Evolutionary conservation across 768 basidiomycete species (phyloP).

Genomic region (Trichaptum fuscoviolaceum): DNA sequence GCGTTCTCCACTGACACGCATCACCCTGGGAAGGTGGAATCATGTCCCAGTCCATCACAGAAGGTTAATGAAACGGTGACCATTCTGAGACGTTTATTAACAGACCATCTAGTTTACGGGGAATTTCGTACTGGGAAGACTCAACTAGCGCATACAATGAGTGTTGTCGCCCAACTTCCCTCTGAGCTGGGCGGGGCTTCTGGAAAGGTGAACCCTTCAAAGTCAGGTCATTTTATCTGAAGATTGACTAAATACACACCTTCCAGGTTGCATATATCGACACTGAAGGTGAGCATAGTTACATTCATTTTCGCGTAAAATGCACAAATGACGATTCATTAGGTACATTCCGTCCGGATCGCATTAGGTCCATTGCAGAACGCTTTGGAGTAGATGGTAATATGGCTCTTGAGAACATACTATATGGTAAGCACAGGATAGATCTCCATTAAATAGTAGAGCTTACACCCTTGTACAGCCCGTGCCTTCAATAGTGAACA

Average conservation of each 20-base stretch:
- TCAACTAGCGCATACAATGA: constrained; percentile 93
- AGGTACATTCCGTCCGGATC: constrained; percentile 95
- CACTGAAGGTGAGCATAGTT: constrained; percentile 56
- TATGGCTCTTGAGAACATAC: constrained; percentile 83
- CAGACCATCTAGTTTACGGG: constrained; percentile 65
- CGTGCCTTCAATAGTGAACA: constrained; percentile 92
- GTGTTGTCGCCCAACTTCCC: constrained; percentile 85
- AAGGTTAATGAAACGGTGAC: constrained; percentile 44
- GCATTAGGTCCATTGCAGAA: constrained; percentile 86
- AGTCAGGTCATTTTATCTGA: background rate
- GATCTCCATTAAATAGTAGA: background rate
- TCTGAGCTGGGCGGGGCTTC: constrained; percentile 85
- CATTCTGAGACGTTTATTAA: constrained; percentile 1
- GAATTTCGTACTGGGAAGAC: constrained; percentile 97
- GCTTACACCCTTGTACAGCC: constrained; percentile 39
- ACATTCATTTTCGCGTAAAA: background rate
- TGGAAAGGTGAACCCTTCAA: constrained; percentile 56
- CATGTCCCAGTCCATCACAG: constrained; percentile 90
- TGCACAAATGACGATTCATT: constrained; percentile 19
- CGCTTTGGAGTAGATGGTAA: constrained; percentile 90
- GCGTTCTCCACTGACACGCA: background rate
- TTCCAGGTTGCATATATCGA: constrained; percentile 85
- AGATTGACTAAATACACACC: background rate
- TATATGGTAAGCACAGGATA: constrained; percentile 56
- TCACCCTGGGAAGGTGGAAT: constrained; percentile 59